Evolutionary conservation across 2,329 filamentous ascomycete species (phyloP).

Genomic region (Fusarium fracticaudum): DNA sequence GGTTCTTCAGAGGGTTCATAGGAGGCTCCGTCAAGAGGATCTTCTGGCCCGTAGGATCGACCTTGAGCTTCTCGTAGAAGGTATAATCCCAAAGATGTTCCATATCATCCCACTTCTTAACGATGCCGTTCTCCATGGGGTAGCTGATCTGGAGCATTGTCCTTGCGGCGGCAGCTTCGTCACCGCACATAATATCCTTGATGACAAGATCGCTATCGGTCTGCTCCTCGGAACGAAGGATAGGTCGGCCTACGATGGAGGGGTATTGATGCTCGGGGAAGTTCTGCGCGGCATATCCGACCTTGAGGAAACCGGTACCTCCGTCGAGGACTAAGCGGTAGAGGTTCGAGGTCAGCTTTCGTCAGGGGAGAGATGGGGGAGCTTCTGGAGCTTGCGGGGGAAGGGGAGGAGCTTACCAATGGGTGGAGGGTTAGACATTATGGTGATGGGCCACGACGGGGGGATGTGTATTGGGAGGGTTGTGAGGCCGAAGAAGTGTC

Average conservation of each 20-base stretch:
- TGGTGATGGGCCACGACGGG: constrained; percentile 40
- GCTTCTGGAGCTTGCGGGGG: constrained; percentile 23
- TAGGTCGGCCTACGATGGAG: constrained; percentile 96
- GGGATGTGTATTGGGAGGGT: constrained; percentile 13
- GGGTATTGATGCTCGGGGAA: constrained; percentile 99
- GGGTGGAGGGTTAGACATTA: constrained; percentile 63
- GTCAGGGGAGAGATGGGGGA: constrained; percentile 23
- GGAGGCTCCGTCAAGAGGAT: constrained; percentile 97
- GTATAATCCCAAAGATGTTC: constrained; percentile 99
- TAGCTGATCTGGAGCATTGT: constrained; percentile 99
- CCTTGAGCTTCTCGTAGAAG: constrained; percentile 95
- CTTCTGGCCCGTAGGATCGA: constrained; percentile 92
- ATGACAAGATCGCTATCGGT: constrained; percentile 70
- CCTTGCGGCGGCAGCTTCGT: constrained; percentile 93
- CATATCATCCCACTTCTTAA: constrained; percentile 99
- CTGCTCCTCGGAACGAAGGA: constrained; percentile 93
- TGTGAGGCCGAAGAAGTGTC: constrained; percentile 33
- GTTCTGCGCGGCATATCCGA: constrained; percentile 98
- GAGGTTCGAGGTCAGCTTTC: constrained; percentile 36
- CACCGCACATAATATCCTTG: constrained; percentile 99
- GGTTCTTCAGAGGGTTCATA: constrained; percentile 96
- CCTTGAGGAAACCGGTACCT: constrained; percentile 99
- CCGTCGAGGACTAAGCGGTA: constrained; percentile 87
- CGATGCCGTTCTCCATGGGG: constrained; percentile 99
- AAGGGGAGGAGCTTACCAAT: constrained; percentile 57